phyloP scores from a whole-genome alignment of 768 basidiomycete species.

The Boletales sp. region DNA sequence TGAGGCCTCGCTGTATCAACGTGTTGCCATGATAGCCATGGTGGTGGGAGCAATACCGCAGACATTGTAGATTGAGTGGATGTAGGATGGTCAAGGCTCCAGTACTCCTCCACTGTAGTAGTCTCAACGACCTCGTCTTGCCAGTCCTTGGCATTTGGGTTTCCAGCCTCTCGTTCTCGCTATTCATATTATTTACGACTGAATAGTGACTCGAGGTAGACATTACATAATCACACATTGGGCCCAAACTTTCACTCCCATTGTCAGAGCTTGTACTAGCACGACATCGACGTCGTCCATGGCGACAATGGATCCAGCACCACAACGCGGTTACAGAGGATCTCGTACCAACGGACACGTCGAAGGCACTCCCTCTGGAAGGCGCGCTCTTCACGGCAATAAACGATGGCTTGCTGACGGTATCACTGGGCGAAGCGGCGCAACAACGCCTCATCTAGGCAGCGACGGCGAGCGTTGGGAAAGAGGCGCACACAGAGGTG shows the following conservation, averaged over 20 bases:
- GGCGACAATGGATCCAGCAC: constrained; percentile 25
- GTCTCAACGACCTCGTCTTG: too few species aligned
- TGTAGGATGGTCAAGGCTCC: too few species aligned
- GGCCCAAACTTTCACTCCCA: too few species aligned
- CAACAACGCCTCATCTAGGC: constrained; percentile 32
- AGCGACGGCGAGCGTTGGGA: constrained; percentile 59
- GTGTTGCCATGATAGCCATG: too few species aligned
- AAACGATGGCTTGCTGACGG: constrained; percentile 57
- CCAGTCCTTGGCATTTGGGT: too few species aligned
- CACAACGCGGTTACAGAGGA: constrained; percentile 19
- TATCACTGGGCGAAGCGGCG: constrained; percentile 30
- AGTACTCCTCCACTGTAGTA: too few species aligned
- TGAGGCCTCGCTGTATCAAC: too few species aligned
- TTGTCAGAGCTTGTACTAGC: neutral
- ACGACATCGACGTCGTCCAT: constrained; percentile 8
- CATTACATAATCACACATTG: neutral
- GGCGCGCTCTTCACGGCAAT: constrained; percentile 44
- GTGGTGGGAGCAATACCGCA: too few species aligned
- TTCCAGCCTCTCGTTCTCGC: too few species aligned
- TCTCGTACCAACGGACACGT: constrained; percentile 18
- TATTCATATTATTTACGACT: too few species aligned
- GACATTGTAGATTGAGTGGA: too few species aligned
- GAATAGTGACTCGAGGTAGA: too few species aligned
- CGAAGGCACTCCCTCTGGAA: constrained; percentile 17
- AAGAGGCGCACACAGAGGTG: constrained; percentile 54